phyloP scores from a whole-genome alignment of 371 early-diverging fungal species.

The Mucor lusitanicus region DNA sequence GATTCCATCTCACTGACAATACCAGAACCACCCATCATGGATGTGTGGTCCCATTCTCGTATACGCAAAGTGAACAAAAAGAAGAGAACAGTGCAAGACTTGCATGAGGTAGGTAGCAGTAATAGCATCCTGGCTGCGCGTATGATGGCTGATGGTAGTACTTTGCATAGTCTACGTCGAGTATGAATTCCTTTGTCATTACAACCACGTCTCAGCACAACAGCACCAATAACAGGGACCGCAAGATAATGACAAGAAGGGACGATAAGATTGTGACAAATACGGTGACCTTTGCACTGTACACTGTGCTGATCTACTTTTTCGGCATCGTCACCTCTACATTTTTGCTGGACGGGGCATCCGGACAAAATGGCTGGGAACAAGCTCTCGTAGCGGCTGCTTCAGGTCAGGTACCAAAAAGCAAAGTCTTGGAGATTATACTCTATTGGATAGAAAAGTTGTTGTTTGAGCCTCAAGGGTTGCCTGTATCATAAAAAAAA shows the following conservation, averaged over 20 bases:
- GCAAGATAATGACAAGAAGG: constrained; percentile 14
- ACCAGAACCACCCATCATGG: constrained; percentile 11
- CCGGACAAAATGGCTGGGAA: constrained; percentile 28
- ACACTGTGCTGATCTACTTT: constrained; percentile 55
- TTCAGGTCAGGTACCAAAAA: constrained; percentile 35
- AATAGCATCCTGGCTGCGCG: neutral
- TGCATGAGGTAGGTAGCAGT: constrained; percentile 32
- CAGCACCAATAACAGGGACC: neutral
- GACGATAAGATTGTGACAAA: constrained; percentile 49
- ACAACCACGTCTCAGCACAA: neutral
- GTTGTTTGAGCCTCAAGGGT: constrained; percentile 46
- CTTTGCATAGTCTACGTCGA: neutral
- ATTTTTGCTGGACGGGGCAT: constrained; percentile 48
- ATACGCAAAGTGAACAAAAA: constrained; percentile 33
- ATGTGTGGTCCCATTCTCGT: constrained; percentile 41
- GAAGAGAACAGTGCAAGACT: constrained; percentile 37
- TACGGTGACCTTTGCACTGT: constrained; percentile 57
- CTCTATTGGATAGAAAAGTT: constrained; percentile 54
- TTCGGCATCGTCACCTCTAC: constrained; percentile 61
- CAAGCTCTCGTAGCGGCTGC: constrained; percentile 44
- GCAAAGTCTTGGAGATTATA: constrained; percentile 45
- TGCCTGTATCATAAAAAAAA: constrained; percentile 33
- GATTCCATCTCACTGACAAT: constrained; percentile 26
- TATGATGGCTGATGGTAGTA: neutral
- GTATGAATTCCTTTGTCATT: neutral